A percentile compares a stretch with the other conserved stretches of the same genome.
Conservation (phyloP, 768 basidiomycete species). For the Antrodiella citrinella region DNA sequence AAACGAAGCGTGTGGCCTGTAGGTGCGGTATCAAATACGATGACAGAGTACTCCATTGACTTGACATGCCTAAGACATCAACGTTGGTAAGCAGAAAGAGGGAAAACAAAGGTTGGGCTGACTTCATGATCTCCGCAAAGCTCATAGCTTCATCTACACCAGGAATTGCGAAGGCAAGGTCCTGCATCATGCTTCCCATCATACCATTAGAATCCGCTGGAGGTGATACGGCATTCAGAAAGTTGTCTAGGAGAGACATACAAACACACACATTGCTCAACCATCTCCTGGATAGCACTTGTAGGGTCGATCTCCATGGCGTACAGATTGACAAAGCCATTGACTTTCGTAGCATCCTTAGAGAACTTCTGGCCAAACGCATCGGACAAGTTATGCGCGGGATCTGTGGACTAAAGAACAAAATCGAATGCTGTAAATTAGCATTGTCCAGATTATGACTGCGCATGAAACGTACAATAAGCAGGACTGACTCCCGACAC, state of each 20-base stretch:
- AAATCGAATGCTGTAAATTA: conserved; percentile 1
- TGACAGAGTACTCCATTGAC: conserved; percentile 99
- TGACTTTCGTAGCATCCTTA: conserved; percentile 97
- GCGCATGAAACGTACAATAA: conserved; percentile 62
- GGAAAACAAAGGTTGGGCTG: conserved; percentile 17
- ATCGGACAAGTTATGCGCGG: conserved; percentile 98
- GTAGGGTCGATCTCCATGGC: conserved; percentile 99
- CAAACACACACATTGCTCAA: conserved; percentile 73
- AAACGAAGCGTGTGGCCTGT: conserved; percentile 98
- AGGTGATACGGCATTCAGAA: neutral
- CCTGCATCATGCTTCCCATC: conserved; percentile 99
- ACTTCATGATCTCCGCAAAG: conserved; percentile 99
- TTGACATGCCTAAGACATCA: conserved; percentile 77
- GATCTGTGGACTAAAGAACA: conserved; percentile 80
- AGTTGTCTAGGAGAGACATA: neutral
- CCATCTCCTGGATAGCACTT: conserved; percentile 97
- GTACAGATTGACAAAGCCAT: conserved; percentile 92
- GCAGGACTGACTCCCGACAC: conserved; percentile 87
- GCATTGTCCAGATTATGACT: neutral
- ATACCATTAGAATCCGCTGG: conserved; percentile 82
- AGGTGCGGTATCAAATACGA: conserved; percentile 98
- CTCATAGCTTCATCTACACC: conserved; percentile 99
- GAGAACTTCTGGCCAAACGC: conserved; percentile 99
- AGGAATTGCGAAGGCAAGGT: conserved; percentile 96
- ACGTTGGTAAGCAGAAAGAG: neutral